A percentile compares a stretch with the other conserved stretches of the same genome.
Conservation (phyloP, 306 rosid species). For the Canavalia ensiformis region DNA sequence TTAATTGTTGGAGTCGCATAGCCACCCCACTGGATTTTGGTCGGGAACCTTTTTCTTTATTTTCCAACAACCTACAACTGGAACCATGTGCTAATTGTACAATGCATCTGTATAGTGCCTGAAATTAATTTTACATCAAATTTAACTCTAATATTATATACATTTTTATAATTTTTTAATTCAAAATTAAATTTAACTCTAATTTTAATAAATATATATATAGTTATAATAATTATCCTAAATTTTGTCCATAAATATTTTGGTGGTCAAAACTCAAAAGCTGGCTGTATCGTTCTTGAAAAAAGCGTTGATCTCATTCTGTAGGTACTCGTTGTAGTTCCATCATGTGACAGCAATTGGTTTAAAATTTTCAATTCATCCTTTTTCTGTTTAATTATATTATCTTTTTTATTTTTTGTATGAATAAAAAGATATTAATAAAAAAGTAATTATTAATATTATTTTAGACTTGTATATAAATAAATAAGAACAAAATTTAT, state of each 20-base stretch:
- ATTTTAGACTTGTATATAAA: too few relatives aligned
- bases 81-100: conserved; percentile 45
- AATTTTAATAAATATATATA: too few relatives aligned
- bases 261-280: conserved; percentile 26
- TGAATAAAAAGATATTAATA: too few relatives aligned
- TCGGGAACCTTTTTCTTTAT: conserved; percentile 38
- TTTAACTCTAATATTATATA: too few relatives aligned
- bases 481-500: too few relatives aligned
- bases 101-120: not conserved
- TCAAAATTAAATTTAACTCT: too few relatives aligned
- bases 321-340: not conserved
- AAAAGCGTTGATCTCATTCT: conserved; percentile 18
- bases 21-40: conserved; percentile 45
- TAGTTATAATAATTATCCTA: too few relatives aligned
- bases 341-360: not conserved
- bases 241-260: not conserved
- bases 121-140: too few relatives aligned
- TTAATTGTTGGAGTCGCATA: conserved; percentile 31
- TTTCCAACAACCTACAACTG: conserved; percentile 46
- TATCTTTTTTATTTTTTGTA: too few relatives aligned
- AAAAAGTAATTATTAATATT: too few relatives aligned
- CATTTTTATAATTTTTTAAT: too few relatives aligned
- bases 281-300: conserved; percentile 9
- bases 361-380: not conserved
- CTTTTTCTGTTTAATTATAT: not conserved